A percentile compares a stretch with the other conserved stretches of the same genome.
These are phyloP conservation scores for Globisporangium uncinulatum DNA, from an alignment of 352 stramenopile species.

Conservation along the genomic window DNA sequence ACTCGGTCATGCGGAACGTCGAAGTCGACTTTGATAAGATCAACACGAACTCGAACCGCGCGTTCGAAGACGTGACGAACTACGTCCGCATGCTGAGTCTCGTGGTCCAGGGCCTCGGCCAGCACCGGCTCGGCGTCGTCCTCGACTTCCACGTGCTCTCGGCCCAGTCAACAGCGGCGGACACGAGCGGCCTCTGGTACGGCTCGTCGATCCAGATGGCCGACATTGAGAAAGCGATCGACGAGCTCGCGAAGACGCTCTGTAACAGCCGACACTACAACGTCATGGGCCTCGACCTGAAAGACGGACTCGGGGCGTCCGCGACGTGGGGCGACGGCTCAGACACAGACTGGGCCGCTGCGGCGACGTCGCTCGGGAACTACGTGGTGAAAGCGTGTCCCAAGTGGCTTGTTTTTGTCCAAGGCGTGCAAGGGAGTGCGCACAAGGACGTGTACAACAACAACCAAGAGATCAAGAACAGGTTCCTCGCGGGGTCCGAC, in stretches of 20 bases:
- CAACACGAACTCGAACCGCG: constrained; percentile 84
- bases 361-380: constrained; percentile 62
- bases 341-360: constrained; percentile 69
- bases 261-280: constrained; percentile 83
- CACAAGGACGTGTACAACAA: constrained; percentile 60
- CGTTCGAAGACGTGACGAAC: constrained; percentile 41
- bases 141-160: constrained; percentile 79
- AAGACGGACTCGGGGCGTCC: constrained; percentile 53
- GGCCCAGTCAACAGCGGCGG: constrained; percentile 21
- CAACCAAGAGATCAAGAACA: constrained; percentile 50
- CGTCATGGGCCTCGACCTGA: constrained; percentile 82
- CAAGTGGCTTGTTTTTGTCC: constrained; percentile 74
- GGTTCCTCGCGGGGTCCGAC: constrained; percentile 63
- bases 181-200: constrained; percentile 61
- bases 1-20: constrained; percentile 64
- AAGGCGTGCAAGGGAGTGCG: constrained; percentile 60
- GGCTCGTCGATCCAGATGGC: constrained; percentile 61
- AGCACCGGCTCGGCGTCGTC: constrained; percentile 74
- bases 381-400: constrained; percentile 61
- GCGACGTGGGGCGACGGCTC: constrained; percentile 74
- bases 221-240: constrained; percentile 79
- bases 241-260: constrained; percentile 56
- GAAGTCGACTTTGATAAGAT: constrained; percentile 53
- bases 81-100: constrained; percentile 67
- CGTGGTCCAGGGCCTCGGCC: constrained; percentile 59